Percentiles rank a stretch among this genome's conserved stretches.
Conservation (phyloP, 2,329 filamentous ascomycete genomes). For the Huntiella omanensis region DNA sequence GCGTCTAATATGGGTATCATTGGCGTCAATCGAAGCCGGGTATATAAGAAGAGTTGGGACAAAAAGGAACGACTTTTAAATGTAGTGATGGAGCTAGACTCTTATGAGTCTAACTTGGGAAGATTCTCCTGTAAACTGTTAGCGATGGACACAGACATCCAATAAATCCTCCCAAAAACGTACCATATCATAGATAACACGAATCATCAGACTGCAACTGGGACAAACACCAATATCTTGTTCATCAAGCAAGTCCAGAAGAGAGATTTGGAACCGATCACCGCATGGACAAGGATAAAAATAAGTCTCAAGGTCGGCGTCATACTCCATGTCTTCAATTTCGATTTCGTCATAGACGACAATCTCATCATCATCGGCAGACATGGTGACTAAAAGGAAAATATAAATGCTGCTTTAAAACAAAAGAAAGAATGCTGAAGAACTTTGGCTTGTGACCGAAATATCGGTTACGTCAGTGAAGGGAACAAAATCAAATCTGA, state of each 20-base stretch:
- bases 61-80: no score
- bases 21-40: no score
- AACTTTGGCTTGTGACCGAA: no score
- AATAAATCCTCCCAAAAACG: constrained; percentile 15
- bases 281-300: constrained; percentile 95
- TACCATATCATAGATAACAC: constrained; percentile 80
- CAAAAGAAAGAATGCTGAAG: no score
- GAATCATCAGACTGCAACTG: constrained; percentile 91
- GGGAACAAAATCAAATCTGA: no score
- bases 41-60: no score
- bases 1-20: no score
- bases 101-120: no score
- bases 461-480: no score
- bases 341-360: constrained; percentile 95
- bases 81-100: no score
- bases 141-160: no score
- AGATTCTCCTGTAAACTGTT: neutral
- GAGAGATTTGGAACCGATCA: constrained; percentile 81
- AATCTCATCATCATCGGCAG: constrained; percentile 35
- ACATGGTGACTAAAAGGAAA: neutral
- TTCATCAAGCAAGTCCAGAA: constrained; percentile 70
- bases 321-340: constrained; percentile 95
- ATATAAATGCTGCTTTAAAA: no score
- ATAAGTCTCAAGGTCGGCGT: constrained; percentile 67
- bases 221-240: constrained; percentile 94